These are phyloP conservation scores for Ustilago sp. DNA, from an alignment of 1,284 basidiomycete species.

Conservation along the genomic window DNA sequence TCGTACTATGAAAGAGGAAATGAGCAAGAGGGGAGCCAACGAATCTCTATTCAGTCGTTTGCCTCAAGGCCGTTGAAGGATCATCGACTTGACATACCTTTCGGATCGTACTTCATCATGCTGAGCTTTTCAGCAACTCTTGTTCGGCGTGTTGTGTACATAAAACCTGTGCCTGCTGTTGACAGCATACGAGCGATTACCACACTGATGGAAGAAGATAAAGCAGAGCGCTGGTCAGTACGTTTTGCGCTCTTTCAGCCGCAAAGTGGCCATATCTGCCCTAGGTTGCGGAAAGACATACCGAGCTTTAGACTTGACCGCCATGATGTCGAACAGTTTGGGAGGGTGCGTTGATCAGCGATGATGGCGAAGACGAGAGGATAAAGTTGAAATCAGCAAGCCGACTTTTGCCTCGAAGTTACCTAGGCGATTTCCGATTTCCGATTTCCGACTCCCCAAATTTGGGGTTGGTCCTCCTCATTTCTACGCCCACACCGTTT, in stretches of 20 bases:
- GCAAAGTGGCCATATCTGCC: not conserved
- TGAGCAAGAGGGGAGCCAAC: not conserved
- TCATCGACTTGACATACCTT: constrained; percentile 38
- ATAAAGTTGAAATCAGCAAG: not conserved
- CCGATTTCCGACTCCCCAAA: too few species aligned
- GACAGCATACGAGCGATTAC: constrained; percentile 67
- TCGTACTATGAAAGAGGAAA: constrained; percentile 45
- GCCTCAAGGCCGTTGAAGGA: not conserved
- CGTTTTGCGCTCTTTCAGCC: not conserved
- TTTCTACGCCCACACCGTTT: too few species aligned
- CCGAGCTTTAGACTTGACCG: constrained; percentile 66
- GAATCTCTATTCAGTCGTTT: not conserved
- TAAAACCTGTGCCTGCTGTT: constrained; percentile 66
- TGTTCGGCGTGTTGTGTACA: constrained; percentile 65
- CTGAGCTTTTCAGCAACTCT: constrained; percentile 60
- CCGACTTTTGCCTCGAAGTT: constrained; percentile 16
- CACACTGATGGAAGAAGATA: constrained; percentile 36
- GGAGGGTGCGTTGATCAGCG: not conserved
- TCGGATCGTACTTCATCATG: constrained; percentile 69
- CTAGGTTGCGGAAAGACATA: constrained; percentile 16
- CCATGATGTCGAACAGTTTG: constrained; percentile 44
- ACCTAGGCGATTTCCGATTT: not conserved
- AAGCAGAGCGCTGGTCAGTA: constrained; percentile 1
- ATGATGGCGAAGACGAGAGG: constrained; percentile 4
- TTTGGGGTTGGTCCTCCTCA: too few species aligned